Conservation (phyloP, 1,284 basidiomycete species). For the Irpex rosettiformis region DNA sequence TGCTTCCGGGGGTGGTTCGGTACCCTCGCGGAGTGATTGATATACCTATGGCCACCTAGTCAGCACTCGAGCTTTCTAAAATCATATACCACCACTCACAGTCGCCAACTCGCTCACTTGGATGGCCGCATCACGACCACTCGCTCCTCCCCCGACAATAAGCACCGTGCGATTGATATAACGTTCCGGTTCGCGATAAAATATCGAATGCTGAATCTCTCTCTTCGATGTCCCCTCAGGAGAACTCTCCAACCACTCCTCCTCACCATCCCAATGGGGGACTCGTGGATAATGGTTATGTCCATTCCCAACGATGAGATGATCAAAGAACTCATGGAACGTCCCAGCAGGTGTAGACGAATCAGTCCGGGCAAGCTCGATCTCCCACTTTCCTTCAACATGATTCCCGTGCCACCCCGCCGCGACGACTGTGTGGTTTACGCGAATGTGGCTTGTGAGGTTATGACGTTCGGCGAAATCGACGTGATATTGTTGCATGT, state of each 20-base stretch:
- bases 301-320: conserved; percentile 51
- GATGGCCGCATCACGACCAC: conserved; percentile 44
- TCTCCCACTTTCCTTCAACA: conserved; percentile 40
- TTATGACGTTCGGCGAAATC: conserved; percentile 38
- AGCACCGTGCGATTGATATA: conserved; percentile 43
- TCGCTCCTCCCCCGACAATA: conserved; percentile 49
- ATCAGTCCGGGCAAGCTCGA: conserved; percentile 25
- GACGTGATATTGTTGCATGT: conserved; percentile 44
- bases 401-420: conserved; percentile 43
- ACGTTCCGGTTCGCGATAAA: conserved; percentile 44
- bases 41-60: conserved; percentile 34
- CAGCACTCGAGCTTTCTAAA: neutral
- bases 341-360: conserved; percentile 1
- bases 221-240: conserved; percentile 25
- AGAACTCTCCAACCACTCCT: conserved; percentile 40
- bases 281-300: conserved; percentile 50
- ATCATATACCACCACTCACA: conserved; percentile 29
- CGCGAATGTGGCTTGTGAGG: conserved; percentile 36
- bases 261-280: conserved; percentile 42
- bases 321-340: conserved; percentile 36
- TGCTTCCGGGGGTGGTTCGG: conserved; percentile 25
- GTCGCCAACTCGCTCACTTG: conserved; percentile 40
- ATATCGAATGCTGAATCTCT: conserved; percentile 50
- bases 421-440: conserved; percentile 44
- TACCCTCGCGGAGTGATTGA: conserved; percentile 33